These are phyloP conservation scores for Chaetomiaceae sp. DNA, from an alignment of 2,329 filamentous ascomycete genomes.

Conservation along the genomic window DNA sequence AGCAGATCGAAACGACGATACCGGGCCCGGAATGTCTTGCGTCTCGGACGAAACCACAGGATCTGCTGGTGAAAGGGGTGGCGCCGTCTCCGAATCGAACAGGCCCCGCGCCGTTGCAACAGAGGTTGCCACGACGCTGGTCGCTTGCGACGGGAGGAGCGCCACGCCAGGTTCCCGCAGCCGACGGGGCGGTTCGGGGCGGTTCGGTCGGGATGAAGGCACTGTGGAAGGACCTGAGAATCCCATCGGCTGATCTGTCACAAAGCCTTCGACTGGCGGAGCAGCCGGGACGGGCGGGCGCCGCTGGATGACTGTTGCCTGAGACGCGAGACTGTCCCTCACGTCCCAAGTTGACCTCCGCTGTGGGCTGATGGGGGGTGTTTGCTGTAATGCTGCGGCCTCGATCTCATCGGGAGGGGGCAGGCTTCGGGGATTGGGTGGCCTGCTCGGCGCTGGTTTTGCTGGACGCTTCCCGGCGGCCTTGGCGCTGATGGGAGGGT, in stretches of 20 bases:
- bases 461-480: constrained; percentile 44
- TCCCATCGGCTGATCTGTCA: constrained; percentile 8
- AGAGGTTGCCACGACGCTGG: constrained; percentile 19
- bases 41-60: constrained; percentile 18
- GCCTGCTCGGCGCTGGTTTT: constrained; percentile 7
- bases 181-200: constrained; percentile 7
- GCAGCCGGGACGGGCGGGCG: background rate
- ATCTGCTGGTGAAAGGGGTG: constrained; percentile 15
- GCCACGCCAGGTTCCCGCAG: constrained; percentile 12
- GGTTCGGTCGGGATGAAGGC: constrained; percentile 18
- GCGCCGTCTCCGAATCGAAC: constrained; percentile 26
- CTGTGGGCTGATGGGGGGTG: constrained; percentile 1
- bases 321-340: constrained; percentile 1
- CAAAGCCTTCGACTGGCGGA: constrained; percentile 20
- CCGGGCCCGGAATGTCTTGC: constrained; percentile 19
- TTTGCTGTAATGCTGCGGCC: background rate
- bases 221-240: constrained; percentile 6
- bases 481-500: constrained; percentile 34
- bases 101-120: constrained; percentile 23
- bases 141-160: constrained; percentile 16
- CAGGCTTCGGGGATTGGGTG: constrained; percentile 9
- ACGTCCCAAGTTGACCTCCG: constrained; percentile 14
- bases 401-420: constrained; percentile 3
- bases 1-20: too few relatives aligned
- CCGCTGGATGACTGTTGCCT: background rate